A percentile compares a stretch with the other conserved stretches of the same genome.
Conservation (phyloP, 2,329 filamentous ascomycete genomes). For the Talaromyces sp. region DNA sequence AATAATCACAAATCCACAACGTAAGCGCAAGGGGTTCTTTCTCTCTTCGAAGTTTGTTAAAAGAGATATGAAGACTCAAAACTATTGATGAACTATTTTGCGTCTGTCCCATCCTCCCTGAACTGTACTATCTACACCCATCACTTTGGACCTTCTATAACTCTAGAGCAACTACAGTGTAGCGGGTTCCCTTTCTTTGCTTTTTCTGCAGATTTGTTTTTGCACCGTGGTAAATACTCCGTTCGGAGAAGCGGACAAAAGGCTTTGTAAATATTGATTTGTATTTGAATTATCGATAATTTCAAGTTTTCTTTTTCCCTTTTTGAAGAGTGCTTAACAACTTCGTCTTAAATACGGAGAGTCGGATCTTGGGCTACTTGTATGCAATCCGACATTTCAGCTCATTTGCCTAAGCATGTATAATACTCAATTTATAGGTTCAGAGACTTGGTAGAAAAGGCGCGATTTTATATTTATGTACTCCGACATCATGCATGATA, state of each 20-base stretch:
- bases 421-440: neutral
- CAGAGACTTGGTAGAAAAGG: neutral
- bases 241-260: neutral
- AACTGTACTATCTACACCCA: neutral
- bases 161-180: neutral
- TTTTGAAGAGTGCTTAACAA: neutral
- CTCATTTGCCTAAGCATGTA: neutral
- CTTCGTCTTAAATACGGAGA: neutral
- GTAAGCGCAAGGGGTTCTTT: neutral
- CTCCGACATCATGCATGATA: constrained; percentile 1
- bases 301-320: neutral
- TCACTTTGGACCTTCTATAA: neutral
- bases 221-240: neutral
- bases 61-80: neutral
- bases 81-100: neutral
- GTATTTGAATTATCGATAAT: neutral
- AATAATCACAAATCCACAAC: neutral
- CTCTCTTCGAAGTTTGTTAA: neutral
- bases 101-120: neutral
- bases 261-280: neutral
- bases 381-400: neutral
- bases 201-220: neutral
- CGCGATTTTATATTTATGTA: neutral
- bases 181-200: neutral
- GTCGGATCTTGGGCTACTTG: neutral